A percentile compares a stretch with the other conserved stretches of the same genome.
These are phyloP conservation scores for Cryptococcus maquisensis DNA, from an alignment of 1,284 basidiomycete genomes.

Conservation along the genomic window DNA sequence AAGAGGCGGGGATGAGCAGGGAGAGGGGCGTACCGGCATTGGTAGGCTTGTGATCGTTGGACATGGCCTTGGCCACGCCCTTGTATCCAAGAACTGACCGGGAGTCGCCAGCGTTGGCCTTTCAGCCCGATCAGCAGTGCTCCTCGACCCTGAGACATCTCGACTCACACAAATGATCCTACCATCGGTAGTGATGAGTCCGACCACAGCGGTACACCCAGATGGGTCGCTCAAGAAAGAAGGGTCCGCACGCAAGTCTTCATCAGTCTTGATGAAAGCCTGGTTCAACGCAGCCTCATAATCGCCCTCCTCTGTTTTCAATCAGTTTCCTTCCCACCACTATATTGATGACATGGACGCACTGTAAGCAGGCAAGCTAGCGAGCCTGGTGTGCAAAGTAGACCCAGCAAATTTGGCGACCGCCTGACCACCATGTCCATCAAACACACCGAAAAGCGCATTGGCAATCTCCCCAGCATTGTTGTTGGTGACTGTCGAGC, in stretches of 20 bases:
- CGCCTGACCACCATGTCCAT: conserved; percentile 91
- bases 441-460: conserved; percentile 94
- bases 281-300: conserved; percentile 78
- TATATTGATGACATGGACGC: conserved; percentile 12
- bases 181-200: conserved; percentile 70
- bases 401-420: conserved; percentile 89
- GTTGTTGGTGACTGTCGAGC: conserved; percentile 46
- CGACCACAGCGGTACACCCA: conserved; percentile 93
- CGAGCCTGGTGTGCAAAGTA: conserved; percentile 77
- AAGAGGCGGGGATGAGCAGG: background rate
- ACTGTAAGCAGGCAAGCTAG: conserved; percentile 67
- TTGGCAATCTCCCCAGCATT: conserved; percentile 48
- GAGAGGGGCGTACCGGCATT: conserved; percentile 58
- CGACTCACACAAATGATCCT: conserved; percentile 72
- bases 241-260: conserved; percentile 83
- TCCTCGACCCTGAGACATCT: conserved; percentile 8
- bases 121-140: background rate
- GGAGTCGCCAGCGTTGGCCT: conserved; percentile 99
- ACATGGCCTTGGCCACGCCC: conserved; percentile 81
- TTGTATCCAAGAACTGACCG: conserved; percentile 82
- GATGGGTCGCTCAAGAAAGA: conserved; percentile 86
- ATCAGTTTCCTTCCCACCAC: background rate
- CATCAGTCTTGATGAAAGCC: conserved; percentile 90
- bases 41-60: conserved; percentile 93
- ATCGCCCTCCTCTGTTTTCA: conserved; percentile 53